Base-by-base conservation (phyloP, 2,329 filamentous ascomycete species). In the Podosphaera fusca region DNA sequence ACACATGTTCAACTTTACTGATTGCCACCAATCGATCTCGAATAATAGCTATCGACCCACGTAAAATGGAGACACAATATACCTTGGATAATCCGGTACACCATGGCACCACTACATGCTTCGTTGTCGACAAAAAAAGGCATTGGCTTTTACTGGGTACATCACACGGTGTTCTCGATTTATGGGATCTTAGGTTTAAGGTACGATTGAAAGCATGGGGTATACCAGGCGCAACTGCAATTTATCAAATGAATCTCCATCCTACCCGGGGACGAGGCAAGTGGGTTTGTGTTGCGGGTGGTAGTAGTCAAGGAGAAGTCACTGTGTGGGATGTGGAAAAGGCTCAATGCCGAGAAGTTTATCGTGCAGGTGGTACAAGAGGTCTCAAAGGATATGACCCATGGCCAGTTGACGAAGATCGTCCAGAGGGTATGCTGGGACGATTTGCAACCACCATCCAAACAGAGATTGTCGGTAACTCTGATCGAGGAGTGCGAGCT, bases 111-210 rank as follows among this genome's bases (percentile, higher is more conserved):
- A 87, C 88, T 0, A 95, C 87, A 0, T 92, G 87, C 62, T 95
- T 98, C 69, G 90, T 85, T 64, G 76, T 95, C 36, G 88, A 95
- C 65, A 78, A 80, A 58, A 86, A 82, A 66, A 82, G 85, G 55
- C 88, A 92, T 65, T 98, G 92, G 92, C 74, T 98, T 2, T 77
- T 94, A 1, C 72, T 96, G 0, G 92, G 89, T 40, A 98, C 94
- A 0, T 87, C 87, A 0, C 89, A 96, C 67, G 92, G 94, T 40
- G 83, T 96, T 34, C 74, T 98, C 6, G 85, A 94, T 66, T 76
- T 98, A 1, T 98, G 92, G 92, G 92, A 98, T 69, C 75, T 98
- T 46, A 84, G 92, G n/a, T 98, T 98, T 74, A 84, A 81, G 62
- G 78, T 96, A 63, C 80, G 87, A 30, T 73, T 96, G 31, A 88